These are phyloP conservation scores for Heliocybe sulcata DNA, from an alignment of 1,284 basidiomycete genomes.

Conservation along the genomic window DNA sequence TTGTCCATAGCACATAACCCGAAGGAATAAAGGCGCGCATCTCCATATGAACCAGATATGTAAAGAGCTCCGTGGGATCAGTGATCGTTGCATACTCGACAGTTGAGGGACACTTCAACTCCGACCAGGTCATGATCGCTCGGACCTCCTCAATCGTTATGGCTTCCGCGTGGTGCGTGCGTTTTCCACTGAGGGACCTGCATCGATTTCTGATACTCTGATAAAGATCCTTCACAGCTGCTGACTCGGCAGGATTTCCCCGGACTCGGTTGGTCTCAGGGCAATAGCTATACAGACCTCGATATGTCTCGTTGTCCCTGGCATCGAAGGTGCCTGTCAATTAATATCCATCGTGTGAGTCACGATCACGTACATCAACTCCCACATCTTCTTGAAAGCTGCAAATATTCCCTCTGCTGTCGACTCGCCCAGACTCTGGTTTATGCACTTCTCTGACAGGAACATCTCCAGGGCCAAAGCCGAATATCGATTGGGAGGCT, in stretches of 20 bases:
- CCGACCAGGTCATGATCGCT: conserved; percentile 20
- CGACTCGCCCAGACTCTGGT: conserved; percentile 8
- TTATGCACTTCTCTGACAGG: conserved; percentile 19
- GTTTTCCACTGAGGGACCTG: conserved; percentile 10
- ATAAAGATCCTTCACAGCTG: not conserved
- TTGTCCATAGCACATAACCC: not conserved
- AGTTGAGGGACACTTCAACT: conserved; percentile 9
- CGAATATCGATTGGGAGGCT: conserved; percentile 18
- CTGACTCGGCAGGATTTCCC: not conserved
- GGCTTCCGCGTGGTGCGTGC: conserved; percentile 21
- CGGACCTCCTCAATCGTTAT: conserved; percentile 21
- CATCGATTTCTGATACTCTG: conserved; percentile 17
- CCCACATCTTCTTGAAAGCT: conserved; percentile 20
- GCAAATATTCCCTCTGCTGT: conserved; percentile 17
- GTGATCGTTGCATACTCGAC: conserved; percentile 3
- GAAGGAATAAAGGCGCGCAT: not conserved
- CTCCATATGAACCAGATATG: not conserved
- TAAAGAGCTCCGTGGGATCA: not conserved
- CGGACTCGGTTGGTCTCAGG: conserved; percentile 11
- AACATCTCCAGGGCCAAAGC: conserved; percentile 17
- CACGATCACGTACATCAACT: conserved; percentile 17
- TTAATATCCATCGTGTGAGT: too few relatives aligned
- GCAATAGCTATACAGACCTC: conserved; percentile 15
- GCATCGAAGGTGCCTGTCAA: too few relatives aligned
- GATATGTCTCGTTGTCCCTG: conserved; percentile 17